These are phyloP conservation scores for Kingdonia uniflora DNA, from an alignment of 164 flowering plant genomes.

Conservation along the genomic window DNA sequence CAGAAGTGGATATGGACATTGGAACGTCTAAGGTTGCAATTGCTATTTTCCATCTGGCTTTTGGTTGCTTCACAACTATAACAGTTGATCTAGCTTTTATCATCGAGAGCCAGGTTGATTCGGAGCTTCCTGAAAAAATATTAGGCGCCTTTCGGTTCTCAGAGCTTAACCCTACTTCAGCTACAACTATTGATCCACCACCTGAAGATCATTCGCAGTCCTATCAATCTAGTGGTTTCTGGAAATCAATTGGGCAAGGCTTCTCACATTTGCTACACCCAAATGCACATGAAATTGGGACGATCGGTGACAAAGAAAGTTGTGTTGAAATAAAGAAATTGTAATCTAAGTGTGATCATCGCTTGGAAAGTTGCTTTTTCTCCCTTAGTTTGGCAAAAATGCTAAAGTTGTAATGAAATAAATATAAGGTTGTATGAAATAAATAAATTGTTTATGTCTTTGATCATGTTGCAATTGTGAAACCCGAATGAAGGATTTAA, in stretches of 20 bases:
- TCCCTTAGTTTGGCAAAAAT: no score
- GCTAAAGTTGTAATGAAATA: no score
- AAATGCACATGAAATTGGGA: conserved; percentile 40
- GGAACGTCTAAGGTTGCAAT: conserved; percentile 91
- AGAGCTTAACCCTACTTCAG: conserved; percentile 61
- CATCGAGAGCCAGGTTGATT: conserved; percentile 67
- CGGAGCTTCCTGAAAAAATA: conserved; percentile 78
- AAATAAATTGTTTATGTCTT: no score
- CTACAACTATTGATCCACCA: conserved; percentile 35
- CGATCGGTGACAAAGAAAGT: conserved; percentile 20
- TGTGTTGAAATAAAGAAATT: conserved; percentile 21
- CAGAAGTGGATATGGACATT: conserved; percentile 78
- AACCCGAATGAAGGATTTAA: no score
- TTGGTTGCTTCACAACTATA: conserved; percentile 68
- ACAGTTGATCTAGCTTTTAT: conserved; percentile 89
- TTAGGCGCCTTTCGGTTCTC: conserved; percentile 85
- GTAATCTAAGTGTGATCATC: conserved; percentile 28
- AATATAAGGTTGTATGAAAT: no score
- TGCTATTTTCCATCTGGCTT: conserved; percentile 87
- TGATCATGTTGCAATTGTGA: no score
- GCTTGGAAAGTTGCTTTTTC: no score
- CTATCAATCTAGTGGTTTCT: conserved; percentile 39
- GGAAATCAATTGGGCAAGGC: conserved; percentile 79
- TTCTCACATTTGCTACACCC: conserved; percentile 49
- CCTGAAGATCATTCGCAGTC: conserved; percentile 26